Base-by-base conservation (phyloP, 352 stramenopile genomes). In the Pythium volutum region DNA sequence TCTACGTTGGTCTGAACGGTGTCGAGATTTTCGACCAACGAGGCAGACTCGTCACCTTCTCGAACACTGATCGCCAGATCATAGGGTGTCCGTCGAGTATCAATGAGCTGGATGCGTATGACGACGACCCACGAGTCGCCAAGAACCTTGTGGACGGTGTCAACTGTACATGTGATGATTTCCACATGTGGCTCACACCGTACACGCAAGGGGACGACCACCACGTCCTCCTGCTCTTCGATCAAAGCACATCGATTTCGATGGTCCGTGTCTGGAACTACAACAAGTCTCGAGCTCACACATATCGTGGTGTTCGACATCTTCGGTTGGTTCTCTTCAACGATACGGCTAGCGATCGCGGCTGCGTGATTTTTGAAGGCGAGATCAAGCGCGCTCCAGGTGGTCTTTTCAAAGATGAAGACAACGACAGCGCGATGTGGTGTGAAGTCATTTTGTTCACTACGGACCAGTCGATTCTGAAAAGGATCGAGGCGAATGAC, bases 241-340 rank as follows among this genome's bases (percentile, higher is more conserved):
- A 75, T 7, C 22, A 58, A 0, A 49, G 16, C 2, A 63, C 71
- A 0, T 65, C 72, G 10, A 34, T 97, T 4, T 90, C 86, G 8
- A 95, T 96, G 84, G 57, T 97, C 2, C 81, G 87, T 16, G 55
- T 97, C 18, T 97, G 90, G 91, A 97, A 97, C 64, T 97, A 97
- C 72, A 97, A 97, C 67, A 97, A 97, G 59, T 94, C 81, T 48
- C 74, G 90, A 10, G 84, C 86, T 1, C 83, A 95, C 29, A 96
- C 77, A 15, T 88, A 71, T 55, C 83, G 89, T 25, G 87, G 82
- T 2, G 83, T 84, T 42, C 72, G 77, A 9, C 62, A 77, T 7
- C 73, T 85, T n/a, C 72, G 82, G 8, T 33, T 97, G 1, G 48
- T 81, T 20, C 48, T 97, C 31, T 82, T 76, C 25, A 48, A 27